These are phyloP conservation scores for Abortiporus biennis DNA, from an alignment of 1,284 basidiomycete genomes.

Conservation along the genomic window DNA sequence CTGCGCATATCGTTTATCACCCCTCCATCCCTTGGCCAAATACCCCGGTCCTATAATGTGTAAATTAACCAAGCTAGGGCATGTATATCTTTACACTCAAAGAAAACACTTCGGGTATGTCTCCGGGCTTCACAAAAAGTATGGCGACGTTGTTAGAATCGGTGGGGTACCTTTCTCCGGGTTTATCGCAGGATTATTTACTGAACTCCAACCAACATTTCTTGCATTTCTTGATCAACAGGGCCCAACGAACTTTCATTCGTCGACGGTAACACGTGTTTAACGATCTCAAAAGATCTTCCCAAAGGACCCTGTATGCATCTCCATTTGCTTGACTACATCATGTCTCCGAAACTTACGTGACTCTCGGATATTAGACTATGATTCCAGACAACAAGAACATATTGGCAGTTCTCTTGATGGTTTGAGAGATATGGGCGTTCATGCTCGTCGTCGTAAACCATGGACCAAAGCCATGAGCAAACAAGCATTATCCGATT, in stretches of 20 bases:
- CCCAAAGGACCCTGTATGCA: constrained; percentile 19
- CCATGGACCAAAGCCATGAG: constrained; percentile 8
- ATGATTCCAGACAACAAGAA: constrained; percentile 1
- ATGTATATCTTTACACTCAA: constrained; percentile 13
- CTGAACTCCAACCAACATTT: neutral
- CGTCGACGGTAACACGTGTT: constrained; percentile 8
- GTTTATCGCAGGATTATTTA: neutral
- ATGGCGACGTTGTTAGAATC: constrained; percentile 6
- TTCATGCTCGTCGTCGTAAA: constrained; percentile 2
- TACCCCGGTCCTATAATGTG: constrained; percentile 11
- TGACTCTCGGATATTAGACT: neutral
- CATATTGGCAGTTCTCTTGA: neutral
- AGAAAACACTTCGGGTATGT: neutral
- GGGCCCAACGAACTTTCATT: constrained; percentile 1
- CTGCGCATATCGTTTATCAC: constrained; percentile 5
- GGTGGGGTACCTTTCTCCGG: constrained; percentile 1
- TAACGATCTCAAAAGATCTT: constrained; percentile 15
- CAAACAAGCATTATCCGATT: neutral
- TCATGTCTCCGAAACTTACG: neutral
- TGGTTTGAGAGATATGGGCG: constrained; percentile 1
- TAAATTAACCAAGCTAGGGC: constrained; percentile 11
- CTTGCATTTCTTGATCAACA: neutral
- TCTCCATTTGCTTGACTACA: neutral
- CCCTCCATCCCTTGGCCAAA: constrained; percentile 4
- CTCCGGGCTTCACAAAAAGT: constrained; percentile 3